phyloP scores from a whole-genome alignment of 108 stramenopile species.

The Licmophora abbreviata region DNA sequence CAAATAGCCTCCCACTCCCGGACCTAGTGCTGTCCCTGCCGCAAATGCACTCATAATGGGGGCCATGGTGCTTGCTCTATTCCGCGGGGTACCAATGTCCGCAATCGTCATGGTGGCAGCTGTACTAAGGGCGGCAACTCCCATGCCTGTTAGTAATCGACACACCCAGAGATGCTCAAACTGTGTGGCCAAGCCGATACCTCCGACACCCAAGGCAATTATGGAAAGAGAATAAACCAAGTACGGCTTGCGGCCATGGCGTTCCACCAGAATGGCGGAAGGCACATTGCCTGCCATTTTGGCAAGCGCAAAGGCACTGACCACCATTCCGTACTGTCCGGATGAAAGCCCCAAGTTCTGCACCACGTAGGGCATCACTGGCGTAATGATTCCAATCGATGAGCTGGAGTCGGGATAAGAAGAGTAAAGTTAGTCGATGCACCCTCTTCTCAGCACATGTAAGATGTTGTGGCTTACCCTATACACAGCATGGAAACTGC shows the following conservation, averaged over 20 bases:
- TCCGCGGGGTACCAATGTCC: constrained; percentile 76
- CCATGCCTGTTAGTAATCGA: constrained; percentile 72
- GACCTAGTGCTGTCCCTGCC: constrained; percentile 83
- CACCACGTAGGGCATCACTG: constrained; percentile 74
- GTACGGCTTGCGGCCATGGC: constrained; percentile 83
- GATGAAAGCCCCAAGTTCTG: constrained; percentile 57
- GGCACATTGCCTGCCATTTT: constrained; percentile 88
- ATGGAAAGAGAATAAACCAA: constrained; percentile 57
- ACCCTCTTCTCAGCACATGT: constrained; percentile 8
- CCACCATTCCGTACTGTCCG: constrained; percentile 73
- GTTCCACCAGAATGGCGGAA: constrained; percentile 71
- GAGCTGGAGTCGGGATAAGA: constrained; percentile 44
- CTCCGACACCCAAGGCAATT: constrained; percentile 78
- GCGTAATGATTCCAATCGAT: constrained; percentile 48
- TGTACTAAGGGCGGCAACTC: constrained; percentile 64
- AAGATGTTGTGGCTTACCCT: constrained; percentile 53
- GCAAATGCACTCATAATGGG: constrained; percentile 80
- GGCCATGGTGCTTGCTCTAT: constrained; percentile 70
- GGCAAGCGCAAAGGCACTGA: constrained; percentile 71
- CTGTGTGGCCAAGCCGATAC: constrained; percentile 55
- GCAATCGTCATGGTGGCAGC: constrained; percentile 72
- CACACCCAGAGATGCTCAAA: constrained; percentile 65
- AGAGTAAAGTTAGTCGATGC: constrained; percentile 19
- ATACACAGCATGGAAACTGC: constrained; percentile 76
- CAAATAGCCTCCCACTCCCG: constrained; percentile 74